These are phyloP conservation scores for Penicillium sp. DNA, from an alignment of 2,329 filamentous ascomycete genomes.

Conservation along the genomic window DNA sequence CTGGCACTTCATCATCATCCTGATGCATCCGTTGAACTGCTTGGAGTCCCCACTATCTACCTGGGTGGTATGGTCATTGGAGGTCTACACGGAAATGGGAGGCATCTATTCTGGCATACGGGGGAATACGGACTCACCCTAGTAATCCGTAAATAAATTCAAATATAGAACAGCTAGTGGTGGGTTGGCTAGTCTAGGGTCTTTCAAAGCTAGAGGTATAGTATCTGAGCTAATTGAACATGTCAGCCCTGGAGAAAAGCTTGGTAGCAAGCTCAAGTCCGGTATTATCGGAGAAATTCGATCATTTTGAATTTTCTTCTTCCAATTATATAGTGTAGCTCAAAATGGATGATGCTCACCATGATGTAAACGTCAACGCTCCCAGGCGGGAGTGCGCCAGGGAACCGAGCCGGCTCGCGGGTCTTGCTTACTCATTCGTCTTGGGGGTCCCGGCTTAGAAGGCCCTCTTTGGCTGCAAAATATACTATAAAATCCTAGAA, in stretches of 20 bases:
- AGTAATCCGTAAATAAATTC: background rate
- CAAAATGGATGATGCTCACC: conserved; percentile 25
- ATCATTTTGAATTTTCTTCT: background rate
- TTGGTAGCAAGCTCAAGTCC: background rate
- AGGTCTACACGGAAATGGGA: background rate
- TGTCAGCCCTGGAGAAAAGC: background rate
- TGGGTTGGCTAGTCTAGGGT: background rate
- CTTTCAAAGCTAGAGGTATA: background rate
- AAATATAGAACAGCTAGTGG: background rate
- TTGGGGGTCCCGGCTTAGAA: background rate
- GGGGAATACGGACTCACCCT: background rate
- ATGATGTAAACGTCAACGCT: conserved; percentile 23
- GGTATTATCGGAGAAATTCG: background rate
- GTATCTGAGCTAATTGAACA: background rate
- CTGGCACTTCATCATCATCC: conserved; percentile 13
- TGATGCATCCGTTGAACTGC: conserved; percentile 10
- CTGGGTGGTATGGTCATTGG: background rate
- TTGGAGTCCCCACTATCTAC: background rate
- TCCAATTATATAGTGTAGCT: background rate
- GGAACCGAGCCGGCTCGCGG: conserved; percentile 10
- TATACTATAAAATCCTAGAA: background rate
- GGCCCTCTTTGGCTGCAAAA: background rate
- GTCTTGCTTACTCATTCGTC: conserved; percentile 18
- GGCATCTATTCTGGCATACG: background rate
- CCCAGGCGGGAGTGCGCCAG: conserved; percentile 14